Evolutionary conservation across 108 stramenopile genomes (phyloP), one percentile per base, ranked within the genome.

Genomic region (Fistulifera pelliculosa): DNA sequence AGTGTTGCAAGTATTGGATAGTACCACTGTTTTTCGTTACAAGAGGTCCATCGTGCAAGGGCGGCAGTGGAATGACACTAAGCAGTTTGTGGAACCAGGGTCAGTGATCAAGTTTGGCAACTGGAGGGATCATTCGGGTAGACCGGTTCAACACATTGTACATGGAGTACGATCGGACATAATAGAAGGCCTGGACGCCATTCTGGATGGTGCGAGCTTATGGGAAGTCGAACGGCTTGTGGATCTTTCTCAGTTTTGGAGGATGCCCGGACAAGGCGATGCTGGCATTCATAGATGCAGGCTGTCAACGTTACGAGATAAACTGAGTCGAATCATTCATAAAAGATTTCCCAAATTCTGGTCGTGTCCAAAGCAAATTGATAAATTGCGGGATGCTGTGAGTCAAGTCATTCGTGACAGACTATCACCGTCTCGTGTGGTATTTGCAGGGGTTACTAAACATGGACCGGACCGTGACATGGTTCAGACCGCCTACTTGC

Each of bases 161-260:
- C 35, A 60, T 38, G 51, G 47, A 42, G 66, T 68, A 8, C 66
- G 66, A 22, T 60, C 66, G 18, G 66, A 68, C 48, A 68, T 52
- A 27, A 59, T 68, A 6, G 47, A 60, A 18, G 27, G 14, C 10
- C 23, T 61, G 41, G 52, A 57, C 39, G 49, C 23, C 41, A 49
- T 49, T 35, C 38, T n/a, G 4, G 17, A 55, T 0, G 18, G 18
- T 23, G 47, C 52, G 0, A 7, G n/a, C 4, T 44, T 59, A 18
- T 49, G 59, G 47, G 10, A 15, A 5, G 4, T 56, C 6, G 14
- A 61, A 0, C 61, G 68, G 2, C 55, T 54, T 23, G 54, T 62
- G n/a, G 61, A 69, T 50, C 49, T 69, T 3, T 22, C 52, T 26
- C 68, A 69, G 50, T 52, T n/a, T 2, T 69, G 61, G 61, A 41